Base-by-base conservation (phyloP, 83 land plant species). In the Diphasiastrum complanatum region DNA sequence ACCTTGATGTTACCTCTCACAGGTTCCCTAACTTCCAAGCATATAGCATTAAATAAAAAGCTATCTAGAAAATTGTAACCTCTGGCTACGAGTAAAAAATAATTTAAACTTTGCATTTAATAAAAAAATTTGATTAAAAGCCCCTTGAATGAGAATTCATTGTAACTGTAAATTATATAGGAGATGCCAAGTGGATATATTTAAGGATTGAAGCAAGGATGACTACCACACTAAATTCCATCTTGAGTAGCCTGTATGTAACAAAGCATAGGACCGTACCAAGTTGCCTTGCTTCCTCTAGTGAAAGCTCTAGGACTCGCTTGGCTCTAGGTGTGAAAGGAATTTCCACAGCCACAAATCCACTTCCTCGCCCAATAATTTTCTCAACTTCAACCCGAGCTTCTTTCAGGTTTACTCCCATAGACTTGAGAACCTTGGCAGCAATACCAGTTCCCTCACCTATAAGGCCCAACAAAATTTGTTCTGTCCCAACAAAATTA, bases 361-460 rank as follows among this genome's bases (percentile, higher is more conserved):
- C 67, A 37, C 67, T 65, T 0, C 67, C 67, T 11, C 67, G 28
- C 0, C 70, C 70, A 28, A 67, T 67, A 30, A 67, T 67, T 49
- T 67, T 67, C 34, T 60, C 67, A n/a, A 58, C 70, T 43, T 60
- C 70, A 38, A 67, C 69, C 0, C 70, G 68, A 5, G 70, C 70
- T 31, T 67, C 70, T 24, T 67, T 67, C 4, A 58, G 35, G 45
- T 57, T 67, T 1, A 67, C 70, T 0, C 70, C 70, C 67, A 67
- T 67, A 1, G 67, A 59, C 19, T 67, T 67, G 32, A 67, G 22
- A 30, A 59, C 67, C 70, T 67, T 67, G 47, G 70, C 70, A 20
- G 70, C 70, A 10, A 67, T 67, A 0, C 70, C 70, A 2, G 70
- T 67, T 4, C 70, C 70, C 36, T 67, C 70, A 3, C 70, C 70